Base-by-base conservation (phyloP, 805 yeast genomes). In the Diddensiella caesifluorescens region DNA sequence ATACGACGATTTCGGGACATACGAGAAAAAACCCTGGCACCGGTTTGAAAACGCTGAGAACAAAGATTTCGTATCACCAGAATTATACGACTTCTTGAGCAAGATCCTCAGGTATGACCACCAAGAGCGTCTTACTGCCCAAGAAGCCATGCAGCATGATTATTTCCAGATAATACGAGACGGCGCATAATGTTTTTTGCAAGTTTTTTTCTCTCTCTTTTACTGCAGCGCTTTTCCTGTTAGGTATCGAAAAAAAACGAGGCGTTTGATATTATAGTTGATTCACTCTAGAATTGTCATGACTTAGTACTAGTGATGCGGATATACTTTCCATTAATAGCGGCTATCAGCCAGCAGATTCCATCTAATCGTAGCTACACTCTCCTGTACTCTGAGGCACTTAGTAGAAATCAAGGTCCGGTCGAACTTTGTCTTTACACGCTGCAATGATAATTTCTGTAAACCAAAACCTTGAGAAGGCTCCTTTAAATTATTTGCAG, bases 101-200 rank as follows among this genome's bases (percentile, higher is more conserved):
- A 72, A 77, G 41, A 63, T 88, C 47, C 68, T 88, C 55, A 73
- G 80, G 45, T 88, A 85, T 55, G 95, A 88, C 60, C 96, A 88
- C 59, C 89, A 82, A 60, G 84, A 80, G 55, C 75, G 96, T 56
- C 69, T 85, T 45, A 88, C 96, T 3, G 95, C 96, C 2, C 69
- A 74, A 60, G 95, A 88, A 61, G 94, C 95, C 13, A 77, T 86
- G 87, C 74, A 61, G 2, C 95, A 88, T 64, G 68, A 70, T 7
- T 83, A 80, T 58, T 81, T 83, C 63, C 73, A 73, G 20, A 57
- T 57, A 4, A 49, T 63, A 15, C 6, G 22, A 7, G 12, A 32
- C 7, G 35, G 9, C 20, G 13, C 35, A 32, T n/a, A n/a, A n/a
- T n/a, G n/a, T n/a, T n/a, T n/a, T n/a, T n/a, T n/a, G n/a, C n/a